Base-by-base conservation (phyloP, 2,329 filamentous ascomycete species). In the Sarocladium oryzae region DNA sequence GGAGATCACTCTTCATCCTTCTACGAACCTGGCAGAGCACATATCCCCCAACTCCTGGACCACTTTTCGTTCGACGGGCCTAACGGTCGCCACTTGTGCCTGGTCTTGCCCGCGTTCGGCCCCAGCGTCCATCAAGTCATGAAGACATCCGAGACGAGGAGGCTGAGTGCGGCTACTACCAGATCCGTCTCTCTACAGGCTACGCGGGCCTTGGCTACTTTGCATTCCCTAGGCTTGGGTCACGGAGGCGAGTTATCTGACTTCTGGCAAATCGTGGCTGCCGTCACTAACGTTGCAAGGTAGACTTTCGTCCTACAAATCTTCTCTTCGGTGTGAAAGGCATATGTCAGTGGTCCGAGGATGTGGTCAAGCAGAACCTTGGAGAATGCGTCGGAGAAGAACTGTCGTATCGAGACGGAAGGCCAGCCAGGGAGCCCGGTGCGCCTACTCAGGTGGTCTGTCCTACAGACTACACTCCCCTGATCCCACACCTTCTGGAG, bases 291-390 rank as follows among this genome's bases (percentile, higher is more conserved):
- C 11, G 4, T 18, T 20, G 4, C 10, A 4, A 28, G 9, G 21
- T 15, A 48, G 43, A 48, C 16, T 48, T 48, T 21, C 4, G 43
- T 24, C 43, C 43, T 32, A 18, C 15, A 3, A 48, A 48, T 21
- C 6, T 48, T 13, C 43, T 48, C 2, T 48, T 48, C 16, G 26
- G 13, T 4, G 43, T 48, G 3, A 21, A 18, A 9, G 43, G 43
- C n/a, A 32, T 48, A 6, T 48, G 26, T 48, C 26, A 48, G n/a
- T 48, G 43, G 43, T 48, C 43, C 2, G 43, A 48, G 18, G 43
- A 32, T 9, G 28, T 16, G 4, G 26, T 33, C 43, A 48, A 20
- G 26, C 3, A 33, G 9, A 32, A 26, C 20, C 43, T 48, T 11
- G 43, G 43, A 33, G 43, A 48, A 13, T 11, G 32, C 16, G 28